Conservation (phyloP, 768 basidiomycete genomes). For the Ramaria sp. region DNA sequence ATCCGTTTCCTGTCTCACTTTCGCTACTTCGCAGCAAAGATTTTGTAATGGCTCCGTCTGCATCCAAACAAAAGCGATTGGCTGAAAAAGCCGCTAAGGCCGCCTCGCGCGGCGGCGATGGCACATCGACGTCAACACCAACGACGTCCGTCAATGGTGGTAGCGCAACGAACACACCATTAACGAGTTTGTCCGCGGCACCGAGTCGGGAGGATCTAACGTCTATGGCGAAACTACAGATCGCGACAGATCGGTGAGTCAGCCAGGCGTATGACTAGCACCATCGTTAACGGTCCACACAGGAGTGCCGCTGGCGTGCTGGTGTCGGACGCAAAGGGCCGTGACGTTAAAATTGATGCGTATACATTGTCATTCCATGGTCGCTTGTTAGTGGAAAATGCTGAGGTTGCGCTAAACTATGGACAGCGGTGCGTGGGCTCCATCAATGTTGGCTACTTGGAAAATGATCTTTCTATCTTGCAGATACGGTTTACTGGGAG, state of each 20-base stretch:
- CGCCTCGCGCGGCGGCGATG: constrained; percentile 31
- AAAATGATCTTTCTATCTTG: neutral
- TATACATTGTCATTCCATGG: constrained; percentile 98
- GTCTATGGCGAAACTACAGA: constrained; percentile 79
- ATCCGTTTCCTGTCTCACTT: neutral
- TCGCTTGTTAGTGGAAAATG: constrained; percentile 54
- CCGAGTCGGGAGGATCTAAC: constrained; percentile 71
- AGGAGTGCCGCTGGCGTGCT: constrained; percentile 90
- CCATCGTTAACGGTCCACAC: constrained; percentile 11
- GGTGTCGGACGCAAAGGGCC: constrained; percentile 81
- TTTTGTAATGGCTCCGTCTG: constrained; percentile 56
- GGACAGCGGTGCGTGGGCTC: constrained; percentile 46
- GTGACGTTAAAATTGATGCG: constrained; percentile 95
- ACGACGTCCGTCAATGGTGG: constrained; percentile 52
- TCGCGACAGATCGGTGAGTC: constrained; percentile 81
- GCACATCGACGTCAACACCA: constrained; percentile 44
- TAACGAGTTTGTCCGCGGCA: constrained; percentile 74
- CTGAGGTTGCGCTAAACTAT: constrained; percentile 74
- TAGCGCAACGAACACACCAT: constrained; percentile 61
- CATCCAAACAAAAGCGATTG: constrained; percentile 86
- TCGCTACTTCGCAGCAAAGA: neutral
- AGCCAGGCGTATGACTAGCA: neutral
- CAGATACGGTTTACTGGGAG: constrained; percentile 86
- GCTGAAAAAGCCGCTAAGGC: constrained; percentile 90
- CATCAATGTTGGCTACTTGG: neutral